Base-by-base conservation (phyloP, 331 rosid species). In the Malus hybrid region DNA sequence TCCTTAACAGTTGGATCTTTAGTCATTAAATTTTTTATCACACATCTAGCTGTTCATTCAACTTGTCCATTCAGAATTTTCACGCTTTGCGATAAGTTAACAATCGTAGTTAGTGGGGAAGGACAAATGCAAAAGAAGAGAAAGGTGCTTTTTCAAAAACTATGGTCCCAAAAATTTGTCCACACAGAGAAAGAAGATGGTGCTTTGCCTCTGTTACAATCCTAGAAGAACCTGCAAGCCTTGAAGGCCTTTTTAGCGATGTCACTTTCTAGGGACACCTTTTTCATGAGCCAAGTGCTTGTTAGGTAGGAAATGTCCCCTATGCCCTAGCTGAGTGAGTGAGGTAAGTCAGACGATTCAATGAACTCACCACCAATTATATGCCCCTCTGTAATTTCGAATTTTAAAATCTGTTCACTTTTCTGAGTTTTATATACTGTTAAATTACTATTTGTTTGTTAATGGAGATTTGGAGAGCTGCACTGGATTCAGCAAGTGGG, bases 241-340 rank as follows among this genome's bases (percentile, higher is more conserved):
- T 33, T 18, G 53, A 46, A 48, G 14, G 3, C 42, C 55, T 34
- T 19, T 4, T 19, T 33, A 24, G 39, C 55, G 5, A 44, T 15
- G 26, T 33, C 75, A 57, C 65, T 62, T 70, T 78, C 66, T 34
- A 5, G 30, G 66, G 78, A 22, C 64, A 66, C 14, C 42, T 50
- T 28, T 62, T 42, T 58, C 39, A 46, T 39, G 46, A 58, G 33
- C 66, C 22, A 46, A 46, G 74, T 78, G 78, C 30, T 75, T 78
- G 66, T 73, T 80, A 66, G 84, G 80, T 73, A 10, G 53, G 80
- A 80, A 57, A 34, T 42, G 46, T 64, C 66, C 44, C 68, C 42
- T 39, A 39, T 39, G 46, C 13, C 48, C 56, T 22, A 44, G 12
- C 26, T 30, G 70, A n/a, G 34, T 30, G 70, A n/a, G 34, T 60